Percentiles rank a stretch among this genome's conserved stretches.
Conservation (phyloP, 2,329 filamentous ascomycete species). For the Hypoxylon sp. region DNA sequence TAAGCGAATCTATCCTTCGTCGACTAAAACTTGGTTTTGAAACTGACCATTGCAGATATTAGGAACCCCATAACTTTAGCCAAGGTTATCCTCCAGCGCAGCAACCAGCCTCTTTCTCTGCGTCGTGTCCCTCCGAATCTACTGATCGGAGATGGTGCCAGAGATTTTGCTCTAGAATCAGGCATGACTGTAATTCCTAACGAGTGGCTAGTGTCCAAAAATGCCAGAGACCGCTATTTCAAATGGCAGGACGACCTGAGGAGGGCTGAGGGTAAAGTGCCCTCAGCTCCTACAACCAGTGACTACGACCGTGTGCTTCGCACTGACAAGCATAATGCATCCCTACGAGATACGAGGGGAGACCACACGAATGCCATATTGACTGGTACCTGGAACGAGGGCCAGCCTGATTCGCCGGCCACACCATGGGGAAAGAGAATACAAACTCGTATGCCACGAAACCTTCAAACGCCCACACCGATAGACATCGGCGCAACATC, state of each 20-base stretch:
- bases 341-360: conserved; percentile 42
- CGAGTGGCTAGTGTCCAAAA: conserved; percentile 80
- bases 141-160: conserved; percentile 85
- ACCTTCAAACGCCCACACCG: conserved; percentile 21
- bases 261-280: conserved; percentile 62
- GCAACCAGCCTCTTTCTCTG: conserved; percentile 79
- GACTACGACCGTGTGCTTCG: conserved; percentile 23
- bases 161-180: conserved; percentile 82
- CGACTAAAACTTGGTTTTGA: not conserved
- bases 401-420: conserved; percentile 66
- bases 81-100: conserved; percentile 80
- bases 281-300: conserved; percentile 42
- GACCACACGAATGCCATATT: conserved; percentile 65
- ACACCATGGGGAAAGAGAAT: conserved; percentile 38
- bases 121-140: conserved; percentile 92
- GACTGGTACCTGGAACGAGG: conserved; percentile 69
- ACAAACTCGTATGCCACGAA: conserved; percentile 3
- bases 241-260: conserved; percentile 81
- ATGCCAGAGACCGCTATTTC: conserved; percentile 78
- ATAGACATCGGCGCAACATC: conserved; percentile 25
- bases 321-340: conserved; percentile 21
- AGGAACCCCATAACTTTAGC: conserved; percentile 92
- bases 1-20: conserved; percentile 57
- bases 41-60: conserved; percentile 68
- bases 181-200: conserved; percentile 77